Evolutionary conservation across 768 basidiomycete genomes (phyloP).

Genomic region (Sarcomyxa edulis): DNA sequence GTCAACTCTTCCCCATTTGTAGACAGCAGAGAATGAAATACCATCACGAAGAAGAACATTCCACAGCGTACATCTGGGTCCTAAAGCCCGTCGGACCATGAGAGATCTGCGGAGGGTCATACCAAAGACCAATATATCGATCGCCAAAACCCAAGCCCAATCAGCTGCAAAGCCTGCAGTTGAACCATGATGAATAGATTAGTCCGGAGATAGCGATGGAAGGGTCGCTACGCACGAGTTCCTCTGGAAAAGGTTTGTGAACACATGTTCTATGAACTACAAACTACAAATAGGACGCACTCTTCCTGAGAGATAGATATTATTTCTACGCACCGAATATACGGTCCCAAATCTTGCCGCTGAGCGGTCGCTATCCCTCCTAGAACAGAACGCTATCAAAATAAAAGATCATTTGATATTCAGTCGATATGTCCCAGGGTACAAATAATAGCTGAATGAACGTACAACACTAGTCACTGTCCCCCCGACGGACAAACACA

Average conservation of each 20-base stretch:
- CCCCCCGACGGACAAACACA: too few relatives aligned
- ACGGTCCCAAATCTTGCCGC: too few relatives aligned
- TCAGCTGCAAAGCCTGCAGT: constrained; percentile 24
- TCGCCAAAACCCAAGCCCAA: constrained; percentile 34
- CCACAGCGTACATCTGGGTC: constrained; percentile 18
- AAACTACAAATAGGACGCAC: too few relatives aligned
- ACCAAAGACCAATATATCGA: constrained; percentile 33
- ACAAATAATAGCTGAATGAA: too few relatives aligned
- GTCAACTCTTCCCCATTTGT: not conserved
- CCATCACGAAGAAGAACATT: constrained; percentile 34
- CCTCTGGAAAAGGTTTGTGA: not conserved
- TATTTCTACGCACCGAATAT: too few relatives aligned
- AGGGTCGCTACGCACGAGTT: not conserved
- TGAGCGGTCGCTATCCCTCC: too few relatives aligned
- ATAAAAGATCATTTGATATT: too few relatives aligned
- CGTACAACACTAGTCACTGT: too few relatives aligned
- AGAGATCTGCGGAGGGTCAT: constrained; percentile 37
- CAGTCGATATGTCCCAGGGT: too few relatives aligned
- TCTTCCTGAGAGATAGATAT: too few relatives aligned
- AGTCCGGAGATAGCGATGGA: not conserved
- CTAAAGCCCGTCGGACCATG: constrained; percentile 14
- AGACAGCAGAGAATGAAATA: constrained; percentile 5
- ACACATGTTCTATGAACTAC: not conserved
- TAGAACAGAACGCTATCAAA: too few relatives aligned
- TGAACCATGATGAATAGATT: not conserved